Conservation (phyloP, 2,329 filamentous ascomycete genomes). For the Claviceps paspali region DNA sequence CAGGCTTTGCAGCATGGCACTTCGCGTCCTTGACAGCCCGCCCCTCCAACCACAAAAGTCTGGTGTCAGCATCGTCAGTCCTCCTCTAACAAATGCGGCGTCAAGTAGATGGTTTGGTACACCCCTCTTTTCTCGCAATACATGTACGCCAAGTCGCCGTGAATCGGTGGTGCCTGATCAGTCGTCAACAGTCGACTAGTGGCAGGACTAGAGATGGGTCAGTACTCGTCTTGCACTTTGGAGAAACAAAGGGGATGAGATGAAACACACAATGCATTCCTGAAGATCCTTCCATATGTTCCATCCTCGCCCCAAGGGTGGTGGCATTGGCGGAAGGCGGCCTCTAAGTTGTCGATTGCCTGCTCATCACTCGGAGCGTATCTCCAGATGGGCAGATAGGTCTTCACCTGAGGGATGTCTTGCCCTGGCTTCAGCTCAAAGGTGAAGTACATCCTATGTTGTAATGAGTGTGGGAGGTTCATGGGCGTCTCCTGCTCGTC, state of each 20-base stretch:
- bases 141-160: constrained; percentile 6
- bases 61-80: too few species aligned
- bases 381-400: constrained; percentile 7
- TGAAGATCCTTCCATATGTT: constrained; percentile 4
- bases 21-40: too few species aligned
- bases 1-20: too few species aligned
- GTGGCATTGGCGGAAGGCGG: constrained; percentile 4
- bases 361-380: constrained; percentile 8
- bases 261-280: constrained; percentile 6
- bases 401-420: constrained; percentile 7
- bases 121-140: constrained; percentile 6
- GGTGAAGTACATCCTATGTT: constrained; percentile 7
- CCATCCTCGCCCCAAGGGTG: constrained; percentile 6
- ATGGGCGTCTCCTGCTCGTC: constrained; percentile 6
- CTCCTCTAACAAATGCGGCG: not conserved
- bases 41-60: too few species aligned
- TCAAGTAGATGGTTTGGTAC: constrained; percentile 8
- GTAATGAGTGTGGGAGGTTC: not conserved
- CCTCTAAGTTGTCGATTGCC: constrained; percentile 7
- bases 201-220: not conserved
- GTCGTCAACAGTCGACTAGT: constrained; percentile 4
- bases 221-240: not conserved
- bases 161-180: constrained; percentile 3
- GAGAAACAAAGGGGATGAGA: too few species aligned
- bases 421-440: constrained; percentile 6